Base-by-base conservation (phyloP, 495 filamentous ascomycete species). In the Hypoxylon cercidicola region DNA sequence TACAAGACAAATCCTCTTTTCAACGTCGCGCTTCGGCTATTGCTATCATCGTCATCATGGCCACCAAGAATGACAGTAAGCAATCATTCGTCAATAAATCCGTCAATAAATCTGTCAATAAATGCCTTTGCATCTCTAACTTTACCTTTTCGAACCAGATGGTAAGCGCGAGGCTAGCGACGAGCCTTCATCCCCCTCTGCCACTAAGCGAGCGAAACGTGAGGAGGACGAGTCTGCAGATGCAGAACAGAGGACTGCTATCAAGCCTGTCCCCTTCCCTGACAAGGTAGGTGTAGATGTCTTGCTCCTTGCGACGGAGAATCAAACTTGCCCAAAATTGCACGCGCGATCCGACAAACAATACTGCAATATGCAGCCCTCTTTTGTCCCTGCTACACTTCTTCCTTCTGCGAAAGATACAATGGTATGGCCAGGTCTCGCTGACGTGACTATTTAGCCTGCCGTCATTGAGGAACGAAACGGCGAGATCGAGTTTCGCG, bases 401-500 rank as follows among this genome's bases (percentile, higher is more conserved):
- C 3, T 16, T 19, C 21, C 7, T n/a, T 28, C 28, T 13, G 6
- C 28, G 15, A 16, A 48, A 52, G 35, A 11, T n/a, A 23, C 13
- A 7, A 16, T 20, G 8, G 13, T 21, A 4, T 12, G 8, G 7
- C 4, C 18, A 20, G 37, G 15, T 30, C 4, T 43, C n/a, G 23
- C 62, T 65, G 51, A 69, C 19, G 35, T 8, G 41, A 16, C 12
- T 1, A 5, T 37, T 12, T 54, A 92, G 89, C 90, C 93, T 12
- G 96, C 95, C 0, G 94, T 96, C 0, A 82, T 95, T 57, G 95
- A 99, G 75, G 95, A 99, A 75, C 90, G 92, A 66, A 90, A 91
- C 72, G 93, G 95, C 68, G 93, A 97, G 43, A 99, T 99, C 62
- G 93, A 97, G 73, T 98, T 99, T 69, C 88, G 93, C 21, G 96